These are phyloP conservation scores for Leishmania tropica DNA, from an alignment of 208 protist species.

Conservation along the genomic window DNA sequence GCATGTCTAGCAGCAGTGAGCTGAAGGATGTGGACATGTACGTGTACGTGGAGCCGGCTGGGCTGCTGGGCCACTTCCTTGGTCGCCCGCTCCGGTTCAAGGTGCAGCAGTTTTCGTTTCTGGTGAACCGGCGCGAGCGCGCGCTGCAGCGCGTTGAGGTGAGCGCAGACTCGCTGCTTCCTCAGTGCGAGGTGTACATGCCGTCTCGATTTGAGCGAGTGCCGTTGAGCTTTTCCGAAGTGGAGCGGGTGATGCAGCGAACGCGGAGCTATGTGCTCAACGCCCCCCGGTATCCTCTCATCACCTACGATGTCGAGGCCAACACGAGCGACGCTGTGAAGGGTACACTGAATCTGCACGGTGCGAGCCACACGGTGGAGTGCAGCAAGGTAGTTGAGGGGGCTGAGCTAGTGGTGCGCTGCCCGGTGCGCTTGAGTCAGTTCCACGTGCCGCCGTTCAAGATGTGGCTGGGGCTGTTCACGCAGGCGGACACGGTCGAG, in stretches of 20 bases:
- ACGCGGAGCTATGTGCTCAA: constrained; percentile 58
- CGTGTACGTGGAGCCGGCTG: constrained; percentile 76
- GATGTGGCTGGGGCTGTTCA: constrained; percentile 75
- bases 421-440: constrained; percentile 63
- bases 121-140: constrained; percentile 32
- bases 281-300: constrained; percentile 64
- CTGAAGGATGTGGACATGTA: constrained; percentile 81
- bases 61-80: constrained; percentile 68
- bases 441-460: constrained; percentile 64
- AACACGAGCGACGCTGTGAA: constrained; percentile 41
- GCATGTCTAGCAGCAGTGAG: constrained; percentile 50
- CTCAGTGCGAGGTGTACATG: constrained; percentile 79
- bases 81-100: constrained; percentile 77
- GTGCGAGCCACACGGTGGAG: constrained; percentile 49
- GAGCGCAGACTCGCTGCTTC: constrained; percentile 68
- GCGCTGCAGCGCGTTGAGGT: constrained; percentile 68
- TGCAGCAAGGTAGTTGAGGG: constrained; percentile 74
- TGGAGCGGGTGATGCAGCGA: constrained; percentile 56
- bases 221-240: constrained; percentile 65
- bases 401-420: constrained; percentile 80
- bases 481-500: constrained; percentile 65
- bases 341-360: constrained; percentile 66
- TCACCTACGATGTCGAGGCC: constrained; percentile 58
- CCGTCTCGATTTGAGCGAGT: constrained; percentile 49
- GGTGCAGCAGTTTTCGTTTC: constrained; percentile 65